Percentiles rank a stretch among this genome's conserved stretches.
Evolutionary conservation across 2,329 filamentous ascomycete species (phyloP).

Genomic region (Calonectria honghensis): DNA sequence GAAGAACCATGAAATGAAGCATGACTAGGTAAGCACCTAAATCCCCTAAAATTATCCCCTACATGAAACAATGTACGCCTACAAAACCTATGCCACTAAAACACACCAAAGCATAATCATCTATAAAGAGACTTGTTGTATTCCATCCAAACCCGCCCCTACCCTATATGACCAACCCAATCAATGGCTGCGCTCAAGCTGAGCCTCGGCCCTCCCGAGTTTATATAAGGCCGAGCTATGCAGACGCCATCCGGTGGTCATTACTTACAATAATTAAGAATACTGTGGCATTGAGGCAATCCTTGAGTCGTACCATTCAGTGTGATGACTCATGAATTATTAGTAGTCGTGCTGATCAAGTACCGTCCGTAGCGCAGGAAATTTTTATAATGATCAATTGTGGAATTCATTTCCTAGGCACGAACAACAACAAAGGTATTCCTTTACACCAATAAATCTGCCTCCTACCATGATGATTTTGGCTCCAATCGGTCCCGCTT

Average conservation of each 20-base stretch:
- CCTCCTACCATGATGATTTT: not conserved
- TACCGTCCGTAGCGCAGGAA: not conserved
- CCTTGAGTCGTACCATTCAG: not conserved
- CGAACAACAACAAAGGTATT: not conserved
- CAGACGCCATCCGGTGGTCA: not conserved
- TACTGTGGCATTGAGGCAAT: not conserved
- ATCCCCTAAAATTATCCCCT: not conserved
- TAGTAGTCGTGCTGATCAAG: not conserved
- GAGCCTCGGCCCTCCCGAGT: not conserved
- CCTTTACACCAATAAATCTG: not conserved
- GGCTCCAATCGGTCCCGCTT: not conserved
- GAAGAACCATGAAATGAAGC: conserved; percentile 21
- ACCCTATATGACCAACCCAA: not conserved
- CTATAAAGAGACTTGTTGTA: not conserved
- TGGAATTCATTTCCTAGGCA: not conserved
- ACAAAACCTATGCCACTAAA: too few relatives aligned
- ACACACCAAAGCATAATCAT: not conserved
- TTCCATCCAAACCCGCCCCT: not conserved
- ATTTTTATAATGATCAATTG: not conserved
- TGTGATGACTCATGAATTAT: not conserved
- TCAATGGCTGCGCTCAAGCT: not conserved
- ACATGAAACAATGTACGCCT: not conserved
- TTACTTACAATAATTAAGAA: not conserved
- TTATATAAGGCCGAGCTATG: not conserved
- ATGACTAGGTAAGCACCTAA: conserved; percentile 17